These are phyloP conservation scores for Scleromitrula shiraiana DNA, from an alignment of 2,329 filamentous ascomycete genomes.

Conservation along the genomic window DNA sequence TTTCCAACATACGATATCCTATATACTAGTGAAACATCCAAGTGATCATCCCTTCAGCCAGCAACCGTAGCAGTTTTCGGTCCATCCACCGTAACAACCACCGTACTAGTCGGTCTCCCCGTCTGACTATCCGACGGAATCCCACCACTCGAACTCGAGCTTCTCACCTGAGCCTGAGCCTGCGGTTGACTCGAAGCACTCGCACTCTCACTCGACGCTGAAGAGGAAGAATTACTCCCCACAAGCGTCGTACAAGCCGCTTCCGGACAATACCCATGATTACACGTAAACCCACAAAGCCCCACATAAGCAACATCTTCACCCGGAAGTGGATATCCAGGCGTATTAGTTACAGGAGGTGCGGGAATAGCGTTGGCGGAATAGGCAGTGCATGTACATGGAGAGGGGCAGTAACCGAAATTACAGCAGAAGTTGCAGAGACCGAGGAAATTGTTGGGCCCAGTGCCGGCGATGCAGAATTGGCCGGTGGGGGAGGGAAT, in stretches of 20 bases:
- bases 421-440: conserved; percentile 30
- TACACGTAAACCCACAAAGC: conserved; percentile 39
- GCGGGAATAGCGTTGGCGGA: conserved; percentile 13
- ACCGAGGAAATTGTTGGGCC: conserved; percentile 30
- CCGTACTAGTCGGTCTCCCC: background rate
- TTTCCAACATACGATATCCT: no score
- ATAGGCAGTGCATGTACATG: conserved; percentile 19
- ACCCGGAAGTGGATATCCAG: conserved; percentile 31
- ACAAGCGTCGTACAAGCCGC: conserved; percentile 1
- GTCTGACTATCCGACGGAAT: background rate
- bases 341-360: conserved; percentile 23
- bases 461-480: conserved; percentile 18
- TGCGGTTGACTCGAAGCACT: background rate
- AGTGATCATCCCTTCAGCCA: no score
- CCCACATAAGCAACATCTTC: conserved; percentile 34
- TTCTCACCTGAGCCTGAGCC: no score
- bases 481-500: conserved; percentile 1
- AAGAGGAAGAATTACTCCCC: background rate
- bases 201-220: background rate
- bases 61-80: background rate
- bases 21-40: no score
- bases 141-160: background rate
- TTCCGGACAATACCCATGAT: conserved; percentile 33
- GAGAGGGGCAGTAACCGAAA: conserved; percentile 22
- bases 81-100: background rate